Base-by-base conservation (phyloP, 2,329 filamentous ascomycete genomes). In the Coniochaeta prunicola region DNA sequence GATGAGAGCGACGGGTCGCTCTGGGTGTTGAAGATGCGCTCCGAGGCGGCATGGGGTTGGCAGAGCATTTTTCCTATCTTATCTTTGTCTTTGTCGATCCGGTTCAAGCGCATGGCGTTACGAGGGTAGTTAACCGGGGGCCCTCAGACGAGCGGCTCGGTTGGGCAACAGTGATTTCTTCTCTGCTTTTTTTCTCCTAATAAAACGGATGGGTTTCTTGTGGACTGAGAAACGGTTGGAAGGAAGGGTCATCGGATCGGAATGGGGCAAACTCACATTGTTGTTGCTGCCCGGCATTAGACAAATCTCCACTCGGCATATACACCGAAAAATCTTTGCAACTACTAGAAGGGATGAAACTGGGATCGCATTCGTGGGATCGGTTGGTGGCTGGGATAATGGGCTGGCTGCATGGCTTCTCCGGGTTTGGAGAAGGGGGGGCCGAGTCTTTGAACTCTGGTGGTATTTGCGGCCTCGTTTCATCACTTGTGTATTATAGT, bases 251-350 rank as follows among this genome's bases (percentile, higher is more conserved):
- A 50, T 28, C 21, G 42, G 45, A 50, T 28, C 21, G 45, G 45
- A 30, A 6, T 17, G n/a, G 12, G 21, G 26, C 45, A 50, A 30
- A 50, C 45, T 28, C 45, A 50, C 45, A n/a, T n/a, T n/a, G n/a
- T n/a, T 50, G 45, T 50, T 50, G 45, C 45, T 50, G 45, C 21
- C 13, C 26, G 45, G 24, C 17, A 55, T 36, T 55, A 55, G 53
- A 55, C 53, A 55, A 55, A 55, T 55, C 53, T 55, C 53, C 53
- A 55, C 53, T 55, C 53, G 53, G 53, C 53, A 55, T 55, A 55
- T 36, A 55, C 53, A 33, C 28, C 28, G 33, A 55, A 36, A 54
- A 55, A 38, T 53, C 30, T 34, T 36, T 1, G 36, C 28, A 28
- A 50, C 45, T 50, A 50, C 45, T 50, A 50, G 45, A 30, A 50